Evolutionary conservation across 768 basidiomycete species (phyloP), one percentile per base, ranked within the genome.

Genomic region (Antrodiella citrinella): DNA sequence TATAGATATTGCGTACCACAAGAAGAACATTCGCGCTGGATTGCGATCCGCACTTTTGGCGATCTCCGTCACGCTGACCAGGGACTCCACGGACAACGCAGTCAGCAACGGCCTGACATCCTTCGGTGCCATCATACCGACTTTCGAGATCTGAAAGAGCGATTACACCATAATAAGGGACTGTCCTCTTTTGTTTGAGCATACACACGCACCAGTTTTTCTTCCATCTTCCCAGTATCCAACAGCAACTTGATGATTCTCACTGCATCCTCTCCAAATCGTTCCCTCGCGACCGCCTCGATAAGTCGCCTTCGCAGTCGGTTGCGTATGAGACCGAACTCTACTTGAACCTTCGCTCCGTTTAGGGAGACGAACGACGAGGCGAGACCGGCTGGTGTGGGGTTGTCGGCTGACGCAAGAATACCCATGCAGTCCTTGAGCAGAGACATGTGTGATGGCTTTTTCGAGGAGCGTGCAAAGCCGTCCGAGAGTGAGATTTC

Each of bases 1-100:
- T n/a, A n/a, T n/a, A n/a, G n/a, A n/a, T n/a, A n/a, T n/a, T n/a
- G n/a, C 73, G 25, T 52, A 91, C 95, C 95, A 98, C 25, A 97
- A 79, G 69, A 90, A 97, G 65, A 92, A 89, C 44, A 86, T 93
- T 21, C 91, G 77, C 0, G 84, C 79, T 3, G 92, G 89, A 65
- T 91, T 90, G 44, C 92, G 86, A 63, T 95, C 92, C 19, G 86
- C 83, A 57, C 83, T 88, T 67, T 86, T 87, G 3, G 96, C 88
- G 1, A 97, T 85, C 66, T 97, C 94, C 70, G 96, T 92, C 10
- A 87, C 84, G 61, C 87, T 91, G 58, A 98, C 82, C 48, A 98
- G 63, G 26, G 82, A 84, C 60, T 94, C 84, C 2, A 82, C 73
- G 11, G 91, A 82, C 45, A 99, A 77, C 2, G 81, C 79, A 18